Evolutionary conservation across 306 rosid species (phyloP), one percentile per base, ranked within the genome.

Genomic region (Trifolium subterraneum): DNA sequence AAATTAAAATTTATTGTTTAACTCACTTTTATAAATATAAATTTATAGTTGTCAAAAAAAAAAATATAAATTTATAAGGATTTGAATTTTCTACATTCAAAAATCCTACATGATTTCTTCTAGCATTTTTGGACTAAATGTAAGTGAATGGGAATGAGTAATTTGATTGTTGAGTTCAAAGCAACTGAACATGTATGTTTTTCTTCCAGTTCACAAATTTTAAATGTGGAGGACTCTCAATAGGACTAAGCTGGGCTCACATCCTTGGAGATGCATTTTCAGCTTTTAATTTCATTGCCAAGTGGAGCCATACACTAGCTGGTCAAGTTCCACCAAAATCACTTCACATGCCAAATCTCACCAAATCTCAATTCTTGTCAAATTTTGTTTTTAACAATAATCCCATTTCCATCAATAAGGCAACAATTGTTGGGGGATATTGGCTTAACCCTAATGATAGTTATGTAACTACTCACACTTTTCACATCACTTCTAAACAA

Each of bases 161-260:
- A 22, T 22, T 22, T 22, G 25, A 22, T 22, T 22, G 25, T 22
- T 22, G 25, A 22, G 25, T 22, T 22, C 25, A 22, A 22, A 22
- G 6, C 29, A 54, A 1, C 25, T 18, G 19, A 51, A 8, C 8
- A 18, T 18, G 29, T 23, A 12, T 27, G 5, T 16, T 27, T 18
- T 68, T 60, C 19, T 14, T 41, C 58, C 85, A 92, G 84, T 80
- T 80, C 84, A 93, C 96, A 8, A 11, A 83, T 86, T 89, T 93
- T 78, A 84, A 81, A 63, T 89, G 97, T 60, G 98, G 96, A 82
- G 97, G 97, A 76, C 23, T 93, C 0, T 75, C 91, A 0, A 23
- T 91, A 47, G 98, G 96, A 13, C 78, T 93, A 0, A 88, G 91
- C 71, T 93, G 97, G 98, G 93, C 97, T 16, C 95, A 91, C 42